Evolutionary conservation across 1,139 yeast species (phyloP).

Genomic region (Candida albicans): DNA sequence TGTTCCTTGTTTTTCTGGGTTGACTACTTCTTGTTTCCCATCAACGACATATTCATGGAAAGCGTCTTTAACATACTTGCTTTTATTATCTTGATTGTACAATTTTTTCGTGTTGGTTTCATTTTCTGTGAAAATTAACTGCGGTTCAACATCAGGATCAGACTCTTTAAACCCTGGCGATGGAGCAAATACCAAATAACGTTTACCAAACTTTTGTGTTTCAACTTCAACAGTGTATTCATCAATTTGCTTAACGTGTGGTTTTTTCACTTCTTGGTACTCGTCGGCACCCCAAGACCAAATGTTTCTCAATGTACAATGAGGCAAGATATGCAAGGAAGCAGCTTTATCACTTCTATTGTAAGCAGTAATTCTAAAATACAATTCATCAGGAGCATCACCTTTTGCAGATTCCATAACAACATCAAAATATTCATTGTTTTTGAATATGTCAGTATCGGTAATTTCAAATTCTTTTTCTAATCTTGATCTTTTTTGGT

Average conservation of each 20-base stretch:
- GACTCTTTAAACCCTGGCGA: conserved; percentile 73
- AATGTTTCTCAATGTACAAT: conserved; percentile 82
- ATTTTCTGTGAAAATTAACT: conserved; percentile 80
- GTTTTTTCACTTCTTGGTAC: conserved; percentile 45
- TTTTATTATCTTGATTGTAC: conserved; percentile 60
- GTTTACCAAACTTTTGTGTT: conserved; percentile 72
- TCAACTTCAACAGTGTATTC: conserved; percentile 55
- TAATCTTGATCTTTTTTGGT: conserved; percentile 60
- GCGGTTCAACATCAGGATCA: conserved; percentile 71
- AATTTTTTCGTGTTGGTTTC: conserved; percentile 76
- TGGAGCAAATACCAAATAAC: conserved; percentile 77
- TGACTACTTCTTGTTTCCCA: conserved; percentile 57
- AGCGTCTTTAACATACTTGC: conserved; percentile 77
- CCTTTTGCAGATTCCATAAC: conserved; percentile 91
- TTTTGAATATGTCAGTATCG: conserved; percentile 76
- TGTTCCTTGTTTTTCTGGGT: conserved; percentile 41
- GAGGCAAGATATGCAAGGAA: conserved; percentile 86
- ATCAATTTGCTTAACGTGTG: conserved; percentile 48
- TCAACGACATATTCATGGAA: conserved; percentile 83
- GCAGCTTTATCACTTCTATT: conserved; percentile 84
- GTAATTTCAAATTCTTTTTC: conserved; percentile 72
- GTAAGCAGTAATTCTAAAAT: conserved; percentile 86
- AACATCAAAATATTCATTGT: conserved; percentile 84
- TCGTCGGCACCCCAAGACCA: conserved; percentile 86
- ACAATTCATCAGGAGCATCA: conserved; percentile 77